Percentiles rank a stretch among this genome's conserved stretches.
Evolutionary conservation across 1,139 yeast genomes (phyloP).

Genomic region (Saccharomyces hybrid): DNA sequence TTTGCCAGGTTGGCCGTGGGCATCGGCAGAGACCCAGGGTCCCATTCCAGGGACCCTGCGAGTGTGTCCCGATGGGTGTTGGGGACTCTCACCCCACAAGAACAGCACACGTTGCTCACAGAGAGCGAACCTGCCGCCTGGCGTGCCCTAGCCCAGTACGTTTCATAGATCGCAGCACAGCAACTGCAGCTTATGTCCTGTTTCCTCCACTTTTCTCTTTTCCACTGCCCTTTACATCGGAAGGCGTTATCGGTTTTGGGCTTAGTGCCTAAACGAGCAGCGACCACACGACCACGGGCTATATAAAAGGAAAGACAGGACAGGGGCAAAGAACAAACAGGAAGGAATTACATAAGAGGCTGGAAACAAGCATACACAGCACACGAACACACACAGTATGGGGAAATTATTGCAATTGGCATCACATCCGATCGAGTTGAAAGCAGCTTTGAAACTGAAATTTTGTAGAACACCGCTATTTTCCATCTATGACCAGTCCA

Average conservation of each 20-base stretch:
- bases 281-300: neutral
- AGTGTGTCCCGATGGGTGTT: slow-evolving; percentile 59
- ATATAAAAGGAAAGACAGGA: neutral
- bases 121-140: neutral
- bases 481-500: slow-evolving; percentile 38
- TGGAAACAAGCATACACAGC: neutral
- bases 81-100: slow-evolving; percentile 8
- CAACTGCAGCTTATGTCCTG: neutral
- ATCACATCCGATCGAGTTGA: slow-evolving; percentile 65
- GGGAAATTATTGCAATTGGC: slow-evolving; percentile 61
- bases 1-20: slow-evolving; percentile 57
- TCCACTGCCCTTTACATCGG: neutral
- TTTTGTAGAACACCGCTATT: slow-evolving; percentile 49
- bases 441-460: slow-evolving; percentile 55
- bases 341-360: too few relatives aligned
- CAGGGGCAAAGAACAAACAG: neutral
- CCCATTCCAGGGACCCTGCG: slow-evolving; percentile 37
- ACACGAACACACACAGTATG: slow-evolving; percentile 35
- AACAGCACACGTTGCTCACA: neutral
- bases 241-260: slow-evolving; percentile 1
- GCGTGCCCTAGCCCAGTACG: neutral
- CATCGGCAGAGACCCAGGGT: slow-evolving; percentile 46
- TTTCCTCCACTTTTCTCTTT: neutral
- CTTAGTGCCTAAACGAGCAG: neutral
- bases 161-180: too few relatives aligned